These are phyloP conservation scores for Cadophora sp. DNA, from an alignment of 2,329 filamentous ascomycete genomes.

Conservation along the genomic window DNA sequence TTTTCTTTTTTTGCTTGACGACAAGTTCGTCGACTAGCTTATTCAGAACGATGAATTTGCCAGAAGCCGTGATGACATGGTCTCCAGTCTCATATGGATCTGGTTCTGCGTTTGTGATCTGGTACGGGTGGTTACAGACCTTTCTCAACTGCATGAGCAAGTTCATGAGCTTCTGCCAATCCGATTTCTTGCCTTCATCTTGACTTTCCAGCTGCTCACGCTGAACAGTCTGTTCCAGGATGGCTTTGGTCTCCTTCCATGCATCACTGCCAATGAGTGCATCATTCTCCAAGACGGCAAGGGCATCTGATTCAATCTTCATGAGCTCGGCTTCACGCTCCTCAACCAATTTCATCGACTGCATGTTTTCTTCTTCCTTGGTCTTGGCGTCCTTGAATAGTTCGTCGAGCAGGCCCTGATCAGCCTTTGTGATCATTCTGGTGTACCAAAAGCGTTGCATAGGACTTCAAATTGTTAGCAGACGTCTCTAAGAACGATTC, in stretches of 20 bases:
- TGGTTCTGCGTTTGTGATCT: slow-evolving; percentile 41
- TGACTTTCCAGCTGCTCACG: slow-evolving; percentile 36
- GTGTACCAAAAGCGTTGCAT: slow-evolving; percentile 66
- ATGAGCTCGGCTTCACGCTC: slow-evolving; percentile 44
- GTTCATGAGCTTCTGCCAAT: slow-evolving; percentile 74
- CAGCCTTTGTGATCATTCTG: slow-evolving; percentile 60
- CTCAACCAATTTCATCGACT: slow-evolving; percentile 45
- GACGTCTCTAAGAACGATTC: neutral
- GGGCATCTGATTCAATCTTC: slow-evolving; percentile 43
- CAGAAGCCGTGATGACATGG: slow-evolving; percentile 87
- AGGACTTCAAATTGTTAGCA: slow-evolving; percentile 41
- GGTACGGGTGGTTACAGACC: slow-evolving; percentile 86
- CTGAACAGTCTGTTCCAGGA: slow-evolving; percentile 52
- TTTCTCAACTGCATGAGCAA: slow-evolving; percentile 95
- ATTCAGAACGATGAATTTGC: slow-evolving; percentile 84
- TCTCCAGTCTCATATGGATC: slow-evolving; percentile 73
- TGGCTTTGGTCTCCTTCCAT: slow-evolving; percentile 55
- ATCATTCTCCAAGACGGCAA: slow-evolving; percentile 45
- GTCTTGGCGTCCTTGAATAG: slow-evolving; percentile 56
- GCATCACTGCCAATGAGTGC: slow-evolving; percentile 45
- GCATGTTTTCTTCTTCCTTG: slow-evolving; percentile 50
- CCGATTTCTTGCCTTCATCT: slow-evolving; percentile 44
- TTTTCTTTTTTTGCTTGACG: slow-evolving; percentile 71
- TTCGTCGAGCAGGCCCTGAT: slow-evolving; percentile 57
- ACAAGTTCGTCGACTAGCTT: slow-evolving; percentile 84